Conservation (phyloP, 495 filamentous ascomycete genomes). For the Hypoxylon perforatum region DNA sequence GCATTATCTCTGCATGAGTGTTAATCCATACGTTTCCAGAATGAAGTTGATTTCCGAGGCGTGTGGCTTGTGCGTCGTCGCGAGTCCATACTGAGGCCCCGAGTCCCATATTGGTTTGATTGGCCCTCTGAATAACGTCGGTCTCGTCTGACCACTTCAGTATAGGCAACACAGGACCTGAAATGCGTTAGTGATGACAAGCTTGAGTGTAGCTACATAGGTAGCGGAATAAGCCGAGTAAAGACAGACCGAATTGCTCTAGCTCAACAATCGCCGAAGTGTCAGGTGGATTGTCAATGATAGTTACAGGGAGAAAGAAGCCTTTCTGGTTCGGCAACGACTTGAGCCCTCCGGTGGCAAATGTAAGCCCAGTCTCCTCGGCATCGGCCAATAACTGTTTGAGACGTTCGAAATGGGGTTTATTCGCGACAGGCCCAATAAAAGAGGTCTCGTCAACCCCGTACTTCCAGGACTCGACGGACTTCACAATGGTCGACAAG, state of each 20-base stretch:
- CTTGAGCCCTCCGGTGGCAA: slow-evolving; percentile 54
- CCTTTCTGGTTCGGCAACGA: slow-evolving; percentile 45
- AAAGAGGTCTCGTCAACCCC: slow-evolving; percentile 29
- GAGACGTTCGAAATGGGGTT: slow-evolving; percentile 57
- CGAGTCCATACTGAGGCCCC: slow-evolving; percentile 65
- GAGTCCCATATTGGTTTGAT: slow-evolving; percentile 62
- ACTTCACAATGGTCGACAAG: slow-evolving; percentile 57
- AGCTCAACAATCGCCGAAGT: slow-evolving; percentile 60
- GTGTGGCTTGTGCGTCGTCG: slow-evolving; percentile 58
- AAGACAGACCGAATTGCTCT: slow-evolving; percentile 57
- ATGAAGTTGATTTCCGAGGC: slow-evolving; percentile 61
- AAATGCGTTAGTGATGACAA: neutral
- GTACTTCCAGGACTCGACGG: slow-evolving; percentile 52
- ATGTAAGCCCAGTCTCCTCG: slow-evolving; percentile 52
- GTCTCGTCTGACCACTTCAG: slow-evolving; percentile 64
- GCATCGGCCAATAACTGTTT: slow-evolving; percentile 58
- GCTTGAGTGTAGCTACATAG: neutral
- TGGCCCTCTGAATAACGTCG: slow-evolving; percentile 65
- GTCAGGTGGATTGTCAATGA: slow-evolving; percentile 70
- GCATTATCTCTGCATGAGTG: slow-evolving; percentile 39
- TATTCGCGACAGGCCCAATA: slow-evolving; percentile 65
- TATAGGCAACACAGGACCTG: slow-evolving; percentile 65
- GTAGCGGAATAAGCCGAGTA: neutral
- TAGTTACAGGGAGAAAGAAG: slow-evolving; percentile 65
- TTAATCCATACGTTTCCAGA: slow-evolving; percentile 69